Base-by-base conservation (phyloP, 202 grass and related monocot genomes). In the Panicum virgatum region DNA sequence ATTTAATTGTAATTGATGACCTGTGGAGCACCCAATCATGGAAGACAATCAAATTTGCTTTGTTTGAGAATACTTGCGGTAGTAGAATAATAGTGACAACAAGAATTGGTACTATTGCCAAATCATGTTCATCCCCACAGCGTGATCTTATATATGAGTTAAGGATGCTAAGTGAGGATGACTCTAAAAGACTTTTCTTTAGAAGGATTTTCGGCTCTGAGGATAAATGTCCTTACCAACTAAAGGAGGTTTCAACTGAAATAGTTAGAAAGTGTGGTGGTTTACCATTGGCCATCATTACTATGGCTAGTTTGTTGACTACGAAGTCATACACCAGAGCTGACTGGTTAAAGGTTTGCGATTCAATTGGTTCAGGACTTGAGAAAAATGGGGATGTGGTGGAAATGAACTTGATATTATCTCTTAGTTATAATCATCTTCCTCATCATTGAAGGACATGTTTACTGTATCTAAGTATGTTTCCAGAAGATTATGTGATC, bases 371-470 rank as follows among this genome's bases (percentile, higher is more conserved):
- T 74, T 88, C 13, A 18, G 86, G 86, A 45, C 66, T 91, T 0
- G 81, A 88, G 58, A 88, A 26, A 60, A 88, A 72, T 51, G 82
- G 27, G 5, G 51, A 81, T 56, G 77, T 82, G n/a, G 76, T 69
- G 42, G 85, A 88, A 85, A 85, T 91, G 81, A 85, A 82, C 32
- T 45, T 36, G 68, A 85, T 91, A 79, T 9, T 91, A 16, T 85
- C 77, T 76, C 44, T 92, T 18, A 92, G 90, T 69, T 92, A 89
- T 68, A 80, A 87, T 2, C 58, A 89, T 22, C 80, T 92, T 76
- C 79, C 83, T 71, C 57, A 9, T 19, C 56, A 86, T 72, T 82
- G 89, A 23, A 92, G 62, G 44, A 83, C 86, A 19, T 92, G 90
- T 18, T 77, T 87, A 57, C 16, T 90, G 19, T 87, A 92, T 73